Base-by-base conservation (phyloP, 306 rosid species). In the Astragalus glycyphyllos region DNA sequence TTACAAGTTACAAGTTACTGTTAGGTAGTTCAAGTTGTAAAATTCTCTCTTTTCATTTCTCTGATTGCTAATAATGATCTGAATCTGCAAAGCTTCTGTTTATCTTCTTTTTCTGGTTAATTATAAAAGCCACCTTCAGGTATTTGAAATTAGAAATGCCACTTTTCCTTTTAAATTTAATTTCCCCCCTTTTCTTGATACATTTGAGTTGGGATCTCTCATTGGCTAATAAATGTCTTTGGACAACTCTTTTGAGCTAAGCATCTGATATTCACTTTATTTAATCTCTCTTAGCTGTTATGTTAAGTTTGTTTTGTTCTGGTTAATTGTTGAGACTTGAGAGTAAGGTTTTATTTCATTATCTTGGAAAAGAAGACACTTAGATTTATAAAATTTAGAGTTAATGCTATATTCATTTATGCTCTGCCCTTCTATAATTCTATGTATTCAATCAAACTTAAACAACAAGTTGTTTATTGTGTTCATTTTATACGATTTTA, bases 401-500 rank as follows among this genome's bases (percentile, higher is more conserved):
- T 49, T 35, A 6, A 17, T 15, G 6, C 49, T 67, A 37, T 34
- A 3, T 11, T 54, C 11, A 5, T 31, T 31, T 57, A 15, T 12
- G 34, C 15, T 45, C 8, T 29, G 55, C 46, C 7, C 12, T 58
- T 31, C 5, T 41, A 1, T 6, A 13, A 48, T 46, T 59, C 16
- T 29, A 11, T 71, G 53, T 58, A 15, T 46, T 48, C 29, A 47
- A 34, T 48, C 29, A 47, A 34, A 66, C 12, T 37, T 32, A 8
- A 26, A 29, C 34, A 53, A 10, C 13, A n/a, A 45, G 70, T 23
- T 68, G 12, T 60, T 68, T 26, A 29, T 50, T 58, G 6, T 51
- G 46, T 31, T 79, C 50, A 32, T 20, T 20, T 34, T 53, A 0
- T 60, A 16, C 69, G 51, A 1, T 69, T 69, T 69, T 40, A 8